These are phyloP conservation scores for Boletus pseudo-olivaceus DNA, from an alignment of 768 basidiomycete genomes.

Conservation along the genomic window DNA sequence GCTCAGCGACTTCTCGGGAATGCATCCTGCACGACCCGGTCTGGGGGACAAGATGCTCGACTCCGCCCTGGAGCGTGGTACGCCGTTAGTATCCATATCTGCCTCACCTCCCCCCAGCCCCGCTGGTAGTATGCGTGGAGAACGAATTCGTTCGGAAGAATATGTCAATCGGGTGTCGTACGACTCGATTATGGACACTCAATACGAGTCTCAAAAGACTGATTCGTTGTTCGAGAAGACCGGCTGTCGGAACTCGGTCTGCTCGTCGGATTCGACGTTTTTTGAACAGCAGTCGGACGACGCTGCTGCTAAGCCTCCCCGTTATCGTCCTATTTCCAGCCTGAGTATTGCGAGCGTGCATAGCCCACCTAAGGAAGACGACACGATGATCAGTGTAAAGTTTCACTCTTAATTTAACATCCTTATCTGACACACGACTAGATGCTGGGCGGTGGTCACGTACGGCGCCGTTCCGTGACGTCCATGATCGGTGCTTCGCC, in stretches of 20 bases:
- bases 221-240: slow-evolving; percentile 68
- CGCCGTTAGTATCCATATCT: slow-evolving; percentile 59
- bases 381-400: slow-evolving; percentile 78
- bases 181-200: slow-evolving; percentile 67
- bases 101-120: slow-evolving; percentile 57
- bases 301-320: slow-evolving; percentile 40
- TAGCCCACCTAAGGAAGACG: slow-evolving; percentile 61
- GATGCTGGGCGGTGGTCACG: slow-evolving; percentile 80
- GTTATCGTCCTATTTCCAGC: slow-evolving; percentile 64
- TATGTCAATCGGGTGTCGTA: slow-evolving; percentile 41
- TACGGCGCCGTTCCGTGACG: slow-evolving; percentile 63
- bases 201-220: slow-evolving; percentile 34
- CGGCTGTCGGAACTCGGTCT: slow-evolving; percentile 43
- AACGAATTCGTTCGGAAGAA: slow-evolving; percentile 8
- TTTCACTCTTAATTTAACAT: not conserved
- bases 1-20: slow-evolving; percentile 57
- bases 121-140: slow-evolving; percentile 15
- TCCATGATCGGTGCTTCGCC: slow-evolving; percentile 70
- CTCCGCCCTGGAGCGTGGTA: slow-evolving; percentile 46
- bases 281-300: slow-evolving; percentile 40
- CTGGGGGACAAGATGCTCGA: slow-evolving; percentile 89
- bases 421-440: slow-evolving; percentile 23
- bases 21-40: slow-evolving; percentile 63
- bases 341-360: slow-evolving; percentile 49
- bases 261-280: slow-evolving; percentile 60